Percentiles rank a stretch among this genome's conserved stretches.
phyloP scores from a whole-genome alignment of 179 eudicot genomes.

The Silene vulgaris region DNA sequence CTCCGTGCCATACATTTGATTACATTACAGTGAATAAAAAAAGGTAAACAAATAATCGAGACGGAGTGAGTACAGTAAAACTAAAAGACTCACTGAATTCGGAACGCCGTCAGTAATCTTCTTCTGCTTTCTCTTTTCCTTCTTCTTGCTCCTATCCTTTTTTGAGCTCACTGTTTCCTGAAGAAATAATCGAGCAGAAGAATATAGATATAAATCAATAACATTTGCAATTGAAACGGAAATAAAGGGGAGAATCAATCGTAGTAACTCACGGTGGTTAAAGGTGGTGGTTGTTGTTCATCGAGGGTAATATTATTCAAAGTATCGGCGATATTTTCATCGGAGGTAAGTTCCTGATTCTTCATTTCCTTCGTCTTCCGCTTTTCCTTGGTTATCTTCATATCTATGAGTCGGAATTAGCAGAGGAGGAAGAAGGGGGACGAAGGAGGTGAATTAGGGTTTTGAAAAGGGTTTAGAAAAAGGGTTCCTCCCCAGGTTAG shows the following conservation, averaged over 20 bases:
- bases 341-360: background rate
- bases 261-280: constrained; percentile 14
- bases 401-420: background rate
- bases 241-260: background rate
- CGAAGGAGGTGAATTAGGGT: constrained; percentile 10
- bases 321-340: background rate
- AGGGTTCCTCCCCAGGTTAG: background rate
- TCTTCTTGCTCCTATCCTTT: background rate
- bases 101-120: background rate
- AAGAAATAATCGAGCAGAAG: background rate
- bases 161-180: background rate
- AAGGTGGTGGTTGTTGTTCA: constrained; percentile 6
- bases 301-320: background rate
- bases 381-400: constrained; percentile 1
- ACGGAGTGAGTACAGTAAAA: background rate
- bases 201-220: background rate
- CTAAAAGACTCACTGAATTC: constrained; percentile 6
- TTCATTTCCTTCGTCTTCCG: background rate
- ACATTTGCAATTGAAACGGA: background rate
- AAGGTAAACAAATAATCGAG: background rate
- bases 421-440: background rate
- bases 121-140: background rate
- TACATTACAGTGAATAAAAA: too few species aligned
- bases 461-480: background rate
- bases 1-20: too few species aligned